Evolutionary conservation across 768 basidiomycete genomes (phyloP), one percentile per base, ranked within the genome.

Genomic region (Pholiota microspora): DNA sequence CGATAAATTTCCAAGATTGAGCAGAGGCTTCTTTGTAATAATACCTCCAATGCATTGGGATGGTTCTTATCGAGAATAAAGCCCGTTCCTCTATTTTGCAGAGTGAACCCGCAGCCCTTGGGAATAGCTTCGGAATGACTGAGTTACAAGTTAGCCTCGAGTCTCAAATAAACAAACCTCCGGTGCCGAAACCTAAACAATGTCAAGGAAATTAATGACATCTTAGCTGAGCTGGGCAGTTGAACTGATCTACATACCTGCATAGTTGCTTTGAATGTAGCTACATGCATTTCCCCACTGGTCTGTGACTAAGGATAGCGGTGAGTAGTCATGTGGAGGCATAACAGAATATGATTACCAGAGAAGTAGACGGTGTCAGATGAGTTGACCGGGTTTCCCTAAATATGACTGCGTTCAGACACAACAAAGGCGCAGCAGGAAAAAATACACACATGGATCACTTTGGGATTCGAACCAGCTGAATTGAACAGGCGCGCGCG

Each of bases 351-450:
- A 16, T 42, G 16, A 68, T 59, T 69, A 83, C 89, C 89, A 6
- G 94, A 85, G 65, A 98, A 95, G 66, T 98, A 97, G 12, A 97
- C 93, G 0, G 96, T 98, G 68, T 99, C 96, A 0, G 92, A 91
- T 1, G 90, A 90, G 57, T 88, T 82, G 24, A 85, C 76, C 1
- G 94, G 94, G 57, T 85, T 83, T 4, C 95, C 94, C 84, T 92
- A 57, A 7, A 12, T 45, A 27, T 35, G n/a, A 49, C 18, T 53
- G 24, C 54, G 16, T 42, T 49, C 40, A 21, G 35, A 27, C 15
- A 18, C n/a, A 36, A 27, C 15, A 27, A 34, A 21, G 16, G 18
- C 29, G 25, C n/a, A n/a, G n/a, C n/a, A 49, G 29, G 8, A 10
- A 34, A 21, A 9, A n/a, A 12, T 12, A 68, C 78, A 51, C 66